Evolutionary conservation across 108 stramenopile genomes (phyloP).

Genomic region (Nitzschia sp.): DNA sequence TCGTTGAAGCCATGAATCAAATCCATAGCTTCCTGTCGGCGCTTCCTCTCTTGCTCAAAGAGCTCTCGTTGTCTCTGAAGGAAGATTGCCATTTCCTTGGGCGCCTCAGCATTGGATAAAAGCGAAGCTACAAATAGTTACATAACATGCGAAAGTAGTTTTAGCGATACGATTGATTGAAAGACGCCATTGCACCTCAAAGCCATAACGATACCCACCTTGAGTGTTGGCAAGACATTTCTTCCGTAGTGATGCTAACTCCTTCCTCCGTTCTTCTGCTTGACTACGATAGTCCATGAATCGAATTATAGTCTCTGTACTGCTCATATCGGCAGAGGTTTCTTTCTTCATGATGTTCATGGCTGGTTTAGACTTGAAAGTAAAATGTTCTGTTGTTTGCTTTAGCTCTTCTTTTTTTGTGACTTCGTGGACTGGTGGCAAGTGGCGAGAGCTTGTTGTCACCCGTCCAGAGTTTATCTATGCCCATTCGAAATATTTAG

Average conservation of each 20-base stretch:
- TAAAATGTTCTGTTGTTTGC: no score
- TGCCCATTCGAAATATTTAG: no score
- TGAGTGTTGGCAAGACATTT: conserved; percentile 7
- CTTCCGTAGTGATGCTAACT: conserved; percentile 4
- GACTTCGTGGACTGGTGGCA: neutral
- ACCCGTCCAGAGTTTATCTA: no score
- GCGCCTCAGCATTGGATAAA: conserved; percentile 6
- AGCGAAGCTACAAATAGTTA: neutral
- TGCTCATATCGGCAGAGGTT: no score
- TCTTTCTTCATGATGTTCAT: no score
- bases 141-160: neutral
- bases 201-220: no score
- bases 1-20: neutral
- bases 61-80: neutral
- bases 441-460: neutral
- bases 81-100: neutral
- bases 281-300: neutral
- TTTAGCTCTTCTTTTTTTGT: neutral
- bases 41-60: neutral
- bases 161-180: neutral
- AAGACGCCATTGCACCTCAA: neutral
- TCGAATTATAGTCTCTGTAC: no score
- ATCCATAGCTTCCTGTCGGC: conserved; percentile 1
- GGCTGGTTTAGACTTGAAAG: no score
- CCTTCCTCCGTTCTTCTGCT: conserved; percentile 12